Base-by-base conservation (phyloP, 2,329 filamentous ascomycete genomes). In the Aureobasidium sp. region DNA sequence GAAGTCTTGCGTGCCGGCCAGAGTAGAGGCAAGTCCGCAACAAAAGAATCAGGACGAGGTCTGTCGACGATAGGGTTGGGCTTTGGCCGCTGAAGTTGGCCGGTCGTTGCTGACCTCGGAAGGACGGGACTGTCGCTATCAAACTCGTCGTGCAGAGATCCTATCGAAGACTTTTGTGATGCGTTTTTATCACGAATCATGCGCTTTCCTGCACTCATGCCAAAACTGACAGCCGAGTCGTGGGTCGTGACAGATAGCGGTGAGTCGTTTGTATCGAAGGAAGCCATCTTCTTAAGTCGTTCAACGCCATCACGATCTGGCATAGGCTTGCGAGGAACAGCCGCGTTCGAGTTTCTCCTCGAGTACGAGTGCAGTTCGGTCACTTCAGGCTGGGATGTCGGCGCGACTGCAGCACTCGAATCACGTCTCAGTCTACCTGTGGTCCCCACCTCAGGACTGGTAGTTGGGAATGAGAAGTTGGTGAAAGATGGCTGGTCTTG, bases 41-140 rank as follows among this genome's bases (percentile, higher is more conserved):
- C 58, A 37, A 68, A 65, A 3, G 68, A 69, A 29, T 67, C 61
- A n/a, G 68, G 68, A 37, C 37, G 65, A 47, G 23, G 58, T 63
- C 35, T 62, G 5, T 31, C 53, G 9, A 57, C 15, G n/a, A 57
- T 13, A n/a, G 53, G 21, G 9, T 13, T 57, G 9, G 53, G 40
- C 40, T 46, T 57, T 35, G 40, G 53, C 6, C 53, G 40, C 10
- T 57, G 37, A 19, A 57, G 38, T 35, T 35, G 35, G 2, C 53
- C 53, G 27, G 53, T 46, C 29, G 40, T 57, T 10, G n/a, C 37
- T 8, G 53, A 46, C 37, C 53, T 45, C 8, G 53, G 53, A 3
- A 57, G 38, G 15, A 55, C 19, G 2, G 51, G 51, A 19, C 51
- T 55, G 13, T 55, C 51, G 31, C 27, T 46, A 13, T 27, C 21